A percentile compares a stretch with the other conserved stretches of the same genome.
These are phyloP conservation scores for Eimeria sp. DNA, from an alignment of 169 alveolate genomes.

Conservation along the genomic window DNA sequence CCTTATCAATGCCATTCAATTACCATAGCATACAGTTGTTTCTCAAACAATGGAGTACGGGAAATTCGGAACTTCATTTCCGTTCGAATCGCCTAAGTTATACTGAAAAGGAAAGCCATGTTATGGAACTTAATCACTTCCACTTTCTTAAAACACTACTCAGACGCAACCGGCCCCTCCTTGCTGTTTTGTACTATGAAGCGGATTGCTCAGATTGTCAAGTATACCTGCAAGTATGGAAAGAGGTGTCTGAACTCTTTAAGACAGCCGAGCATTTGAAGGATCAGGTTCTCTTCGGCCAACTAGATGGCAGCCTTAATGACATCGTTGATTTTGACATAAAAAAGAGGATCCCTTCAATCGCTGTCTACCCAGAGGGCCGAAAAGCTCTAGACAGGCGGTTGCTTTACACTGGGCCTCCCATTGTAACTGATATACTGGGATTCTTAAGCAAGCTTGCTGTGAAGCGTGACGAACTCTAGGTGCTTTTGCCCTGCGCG, in stretches of 20 bases:
- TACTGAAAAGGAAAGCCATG: neutral
- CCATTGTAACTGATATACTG: neutral
- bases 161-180: neutral
- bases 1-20: constrained; percentile 42
- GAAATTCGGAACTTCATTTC: constrained; percentile 18
- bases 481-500: neutral
- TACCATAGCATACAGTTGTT: constrained; percentile 19
- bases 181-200: constrained; percentile 53
- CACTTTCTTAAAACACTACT: constrained; percentile 6
- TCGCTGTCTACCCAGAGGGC: constrained; percentile 45
- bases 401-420: constrained; percentile 37
- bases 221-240: constrained; percentile 15
- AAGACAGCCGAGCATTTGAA: neutral
- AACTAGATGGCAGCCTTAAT: neutral
- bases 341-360: neutral
- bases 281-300: constrained; percentile 18
- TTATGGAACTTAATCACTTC: constrained; percentile 15
- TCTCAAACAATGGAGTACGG: constrained; percentile 3
- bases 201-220: constrained; percentile 40
- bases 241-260: constrained; percentile 12
- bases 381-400: constrained; percentile 14
- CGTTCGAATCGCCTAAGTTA: constrained; percentile 23
- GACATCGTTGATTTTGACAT: constrained; percentile 29
- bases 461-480: neutral
- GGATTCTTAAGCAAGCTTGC: neutral